Percentiles rank a stretch among this genome's conserved stretches.
Conservation (phyloP, 164 flowering plant species). For the Magnolia changhungtana region DNA sequence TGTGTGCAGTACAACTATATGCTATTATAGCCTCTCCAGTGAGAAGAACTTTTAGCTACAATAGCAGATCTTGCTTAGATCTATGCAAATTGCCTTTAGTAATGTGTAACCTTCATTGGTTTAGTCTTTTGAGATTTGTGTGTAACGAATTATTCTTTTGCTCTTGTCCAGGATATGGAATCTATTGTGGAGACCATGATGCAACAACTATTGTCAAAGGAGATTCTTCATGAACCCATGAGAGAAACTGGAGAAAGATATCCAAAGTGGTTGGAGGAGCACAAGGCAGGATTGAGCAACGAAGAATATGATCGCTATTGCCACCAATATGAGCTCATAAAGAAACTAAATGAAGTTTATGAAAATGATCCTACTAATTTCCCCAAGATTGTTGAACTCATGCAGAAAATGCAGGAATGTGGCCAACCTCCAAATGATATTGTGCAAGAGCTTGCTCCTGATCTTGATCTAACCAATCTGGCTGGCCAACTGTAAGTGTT, state of each 20-base stretch:
- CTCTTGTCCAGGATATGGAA: conserved; percentile 75
- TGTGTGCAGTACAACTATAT: too few species aligned
- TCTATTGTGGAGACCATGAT: conserved; percentile 97
- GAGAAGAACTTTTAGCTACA: too few species aligned
- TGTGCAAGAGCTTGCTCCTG: conserved; percentile 89
- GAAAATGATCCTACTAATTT: conserved; percentile 76
- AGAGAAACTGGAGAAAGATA: conserved; percentile 93
- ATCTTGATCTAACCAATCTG: conserved; percentile 69
- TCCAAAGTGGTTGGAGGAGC: conserved; percentile 92
- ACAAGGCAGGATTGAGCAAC: conserved; percentile 50
- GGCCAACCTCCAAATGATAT: conserved; percentile 98
- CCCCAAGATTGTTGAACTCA: conserved; percentile 81
- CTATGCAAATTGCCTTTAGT: not conserved
- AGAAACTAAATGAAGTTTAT: conserved; percentile 66
- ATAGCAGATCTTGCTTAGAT: not conserved
- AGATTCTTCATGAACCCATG: conserved; percentile 96
- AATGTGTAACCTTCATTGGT: not conserved
- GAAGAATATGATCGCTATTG: conserved; percentile 75
- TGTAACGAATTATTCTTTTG: conserved; percentile 4
- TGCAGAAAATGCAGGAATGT: conserved; percentile 99
- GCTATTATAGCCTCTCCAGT: too few species aligned
- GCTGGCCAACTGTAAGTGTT: conserved; percentile 82
- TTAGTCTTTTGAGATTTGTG: not conserved
- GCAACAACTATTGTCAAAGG: conserved; percentile 96
- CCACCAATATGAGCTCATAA: conserved; percentile 67